Base-by-base conservation (phyloP, 352 stramenopile species). In the Phytophthora tentaculata region DNA sequence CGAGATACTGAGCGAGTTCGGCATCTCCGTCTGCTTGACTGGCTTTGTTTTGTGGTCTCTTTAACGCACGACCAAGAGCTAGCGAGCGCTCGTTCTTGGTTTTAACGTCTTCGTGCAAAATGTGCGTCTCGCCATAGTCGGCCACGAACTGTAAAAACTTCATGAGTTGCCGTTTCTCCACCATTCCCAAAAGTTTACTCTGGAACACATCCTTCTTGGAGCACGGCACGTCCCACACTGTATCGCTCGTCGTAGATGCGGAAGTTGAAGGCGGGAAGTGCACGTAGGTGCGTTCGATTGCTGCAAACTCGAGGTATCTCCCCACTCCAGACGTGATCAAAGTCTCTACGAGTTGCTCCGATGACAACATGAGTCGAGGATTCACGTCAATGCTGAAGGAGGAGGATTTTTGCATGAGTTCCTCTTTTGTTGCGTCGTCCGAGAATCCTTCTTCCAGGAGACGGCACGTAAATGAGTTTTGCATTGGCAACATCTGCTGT, bases 121-220 rank as follows among this genome's bases (percentile, higher is more conserved):
- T 85, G 53, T 88, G 73, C 22, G 80, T 90, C 68, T 91, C 84
- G 5, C 84, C 83, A 47, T 94, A 94, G 71, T 97, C 91, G 2
- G 90, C 89, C 23, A 91, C 86, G 51, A 95, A 96, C 72, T 96
- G 90, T 24, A 97, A 48, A 50, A 97, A 97, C 64, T 95, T 95
- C 91, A 97, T 97, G 57, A 97, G 64, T 65, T 89, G 79, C 2
- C 91, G 84, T 60, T 97, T 97, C 66, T 97, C 91, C 16, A 90
- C 75, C 79, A 95, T 88, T 8, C 71, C 70, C n/a, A 97, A 64
- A 32, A 96, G 57, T 52, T 91, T 92, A 58, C 87, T 94, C 43
- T 90, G 85, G 64, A 97, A 97, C 19, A 97, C 90, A 43, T 96
- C 91, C 43, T 90, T 90, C 74, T 97, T 97, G 5, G 86, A 95